A percentile compares a stretch with the other conserved stretches of the same genome.
Evolutionary conservation across 1,284 basidiomycete genomes (phyloP).

Genomic region (Sanguinoderma infundibulare): DNA sequence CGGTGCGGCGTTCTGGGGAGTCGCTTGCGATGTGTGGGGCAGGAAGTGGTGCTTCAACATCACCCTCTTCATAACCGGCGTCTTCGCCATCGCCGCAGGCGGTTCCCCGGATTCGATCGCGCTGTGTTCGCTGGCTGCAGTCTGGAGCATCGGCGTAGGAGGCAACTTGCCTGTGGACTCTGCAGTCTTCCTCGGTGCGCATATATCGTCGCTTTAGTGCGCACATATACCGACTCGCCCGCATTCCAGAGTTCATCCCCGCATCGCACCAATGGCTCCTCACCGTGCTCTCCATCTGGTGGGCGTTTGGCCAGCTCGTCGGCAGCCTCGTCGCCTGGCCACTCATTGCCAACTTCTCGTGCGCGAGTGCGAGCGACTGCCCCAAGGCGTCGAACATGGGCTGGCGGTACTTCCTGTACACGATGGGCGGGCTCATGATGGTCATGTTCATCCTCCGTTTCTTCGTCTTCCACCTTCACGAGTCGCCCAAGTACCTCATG

Average conservation of each 20-base stretch:
- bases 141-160: constrained; percentile 69
- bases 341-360: constrained; percentile 66
- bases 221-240: neutral
- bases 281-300: constrained; percentile 67
- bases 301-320: constrained; percentile 66
- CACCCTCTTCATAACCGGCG: constrained; percentile 71
- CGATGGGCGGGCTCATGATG: constrained; percentile 66
- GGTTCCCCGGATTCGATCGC: constrained; percentile 57
- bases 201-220: neutral
- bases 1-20: constrained; percentile 67
- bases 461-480: constrained; percentile 74
- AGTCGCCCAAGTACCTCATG: constrained; percentile 80
- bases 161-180: constrained; percentile 83
- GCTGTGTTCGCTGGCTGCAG: constrained; percentile 56
- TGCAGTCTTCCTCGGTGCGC: constrained; percentile 74
- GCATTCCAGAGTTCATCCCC: constrained; percentile 56
- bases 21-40: constrained; percentile 66
- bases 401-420: constrained; percentile 74
- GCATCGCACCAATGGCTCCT: constrained; percentile 66
- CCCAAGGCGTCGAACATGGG: constrained; percentile 61
- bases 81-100: constrained; percentile 68
- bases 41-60: constrained; percentile 74
- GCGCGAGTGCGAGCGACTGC: constrained; percentile 44
- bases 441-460: constrained; percentile 70
- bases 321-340: constrained; percentile 70